Evolutionary conservation across 495 filamentous ascomycete genomes (phyloP).

Genomic region (Apiosordaria backusii): DNA sequence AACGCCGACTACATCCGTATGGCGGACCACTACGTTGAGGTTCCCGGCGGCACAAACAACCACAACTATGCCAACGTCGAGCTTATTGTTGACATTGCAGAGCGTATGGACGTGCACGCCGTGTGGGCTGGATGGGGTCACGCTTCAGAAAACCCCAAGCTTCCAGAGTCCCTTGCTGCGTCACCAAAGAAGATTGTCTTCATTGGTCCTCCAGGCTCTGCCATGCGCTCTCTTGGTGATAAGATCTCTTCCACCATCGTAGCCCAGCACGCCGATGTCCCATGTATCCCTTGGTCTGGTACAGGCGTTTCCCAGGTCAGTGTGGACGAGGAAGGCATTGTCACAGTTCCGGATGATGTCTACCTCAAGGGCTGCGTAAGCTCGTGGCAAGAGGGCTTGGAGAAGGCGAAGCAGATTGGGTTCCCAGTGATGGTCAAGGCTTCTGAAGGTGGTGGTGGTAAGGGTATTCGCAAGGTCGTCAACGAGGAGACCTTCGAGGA

Average conservation of each 20-base stretch:
- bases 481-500: constrained; percentile 75
- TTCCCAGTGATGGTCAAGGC: constrained; percentile 99
- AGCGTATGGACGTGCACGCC: constrained; percentile 96
- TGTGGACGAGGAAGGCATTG: constrained; percentile 78
- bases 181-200: constrained; percentile 98
- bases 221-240: constrained; percentile 98
- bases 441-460: constrained; percentile 98
- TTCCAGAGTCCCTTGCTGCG: constrained; percentile 91
- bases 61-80: constrained; percentile 99
- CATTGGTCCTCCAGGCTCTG: constrained; percentile 94
- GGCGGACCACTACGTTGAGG: constrained; percentile 99
- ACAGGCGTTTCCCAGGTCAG: constrained; percentile 79
- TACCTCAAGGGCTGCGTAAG: constrained; percentile 90
- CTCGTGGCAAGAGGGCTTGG: constrained; percentile 82
- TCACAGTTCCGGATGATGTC: constrained; percentile 81
- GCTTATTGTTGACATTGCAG: constrained; percentile 98
- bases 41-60: constrained; percentile 99
- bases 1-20: constrained; percentile 99
- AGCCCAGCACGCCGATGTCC: constrained; percentile 93
- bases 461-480: constrained; percentile 97
- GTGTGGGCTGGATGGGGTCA: constrained; percentile 99
- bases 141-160: constrained; percentile 96
- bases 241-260: constrained; percentile 99
- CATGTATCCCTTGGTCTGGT: constrained; percentile 98
- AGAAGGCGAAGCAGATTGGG: constrained; percentile 83